A percentile compares a stretch with the other conserved stretches of the same genome.
These are phyloP conservation scores for Claviceps humidiphila DNA, from an alignment of 2,329 filamentous ascomycete genomes.

Conservation along the genomic window DNA sequence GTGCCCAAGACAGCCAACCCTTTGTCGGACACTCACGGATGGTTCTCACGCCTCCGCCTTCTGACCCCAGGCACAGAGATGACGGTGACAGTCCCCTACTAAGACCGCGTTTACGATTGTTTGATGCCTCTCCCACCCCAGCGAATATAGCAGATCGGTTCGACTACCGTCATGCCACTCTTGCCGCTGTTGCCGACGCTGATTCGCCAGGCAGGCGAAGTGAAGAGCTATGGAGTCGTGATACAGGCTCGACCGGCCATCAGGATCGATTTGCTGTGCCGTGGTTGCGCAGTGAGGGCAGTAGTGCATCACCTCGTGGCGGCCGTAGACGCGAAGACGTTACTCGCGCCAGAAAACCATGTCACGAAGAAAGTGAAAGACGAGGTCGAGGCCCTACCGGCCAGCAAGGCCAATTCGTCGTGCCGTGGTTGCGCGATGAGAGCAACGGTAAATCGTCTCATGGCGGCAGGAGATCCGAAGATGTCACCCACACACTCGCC, in stretches of 20 bases:
- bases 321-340: background rate
- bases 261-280: background rate
- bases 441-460: background rate
- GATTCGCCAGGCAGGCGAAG: background rate
- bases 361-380: background rate
- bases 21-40: background rate
- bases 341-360: background rate
- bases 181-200: background rate
- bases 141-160: background rate
- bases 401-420: background rate
- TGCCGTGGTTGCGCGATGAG: background rate
- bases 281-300: background rate
- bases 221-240: background rate
- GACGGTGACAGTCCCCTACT: background rate
- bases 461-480: background rate
- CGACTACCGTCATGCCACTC: background rate
- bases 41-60: slow-evolving; percentile 6
- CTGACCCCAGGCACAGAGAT: slow-evolving; percentile 1
- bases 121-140: background rate
- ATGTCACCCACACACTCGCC: background rate
- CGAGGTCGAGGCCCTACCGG: background rate
- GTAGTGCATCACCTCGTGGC: background rate
- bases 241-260: background rate
- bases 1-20: background rate
- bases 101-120: background rate